Percentiles rank a stretch among this genome's conserved stretches.
These are phyloP conservation scores for Malus sieversii DNA, from an alignment of 306 rosid species.

Conservation along the genomic window DNA sequence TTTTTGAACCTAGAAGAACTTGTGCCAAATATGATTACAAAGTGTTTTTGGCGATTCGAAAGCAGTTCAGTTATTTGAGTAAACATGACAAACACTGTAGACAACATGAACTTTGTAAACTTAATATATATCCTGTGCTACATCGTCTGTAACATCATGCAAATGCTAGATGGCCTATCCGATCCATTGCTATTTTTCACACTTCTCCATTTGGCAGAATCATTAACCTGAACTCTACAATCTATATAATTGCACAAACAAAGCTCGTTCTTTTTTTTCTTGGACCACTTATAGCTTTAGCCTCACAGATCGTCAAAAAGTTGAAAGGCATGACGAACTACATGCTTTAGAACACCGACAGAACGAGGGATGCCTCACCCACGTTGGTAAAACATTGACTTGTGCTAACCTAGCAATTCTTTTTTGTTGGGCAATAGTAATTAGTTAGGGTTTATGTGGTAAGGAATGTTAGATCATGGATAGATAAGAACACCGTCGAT, in stretches of 20 bases:
- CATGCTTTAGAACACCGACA: neutral
- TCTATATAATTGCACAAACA: neutral
- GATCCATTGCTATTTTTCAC: neutral
- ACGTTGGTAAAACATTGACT: neutral
- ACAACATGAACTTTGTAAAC: too few species aligned
- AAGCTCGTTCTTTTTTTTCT: neutral
- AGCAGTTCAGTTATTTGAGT: too few species aligned
- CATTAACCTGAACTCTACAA: neutral
- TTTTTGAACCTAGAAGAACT: too few species aligned
- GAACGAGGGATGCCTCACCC: slow-evolving; percentile 10
- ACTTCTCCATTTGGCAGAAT: neutral
- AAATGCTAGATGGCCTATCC: neutral
- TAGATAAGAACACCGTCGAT: neutral
- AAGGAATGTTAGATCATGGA: neutral
- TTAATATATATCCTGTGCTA: too few species aligned
- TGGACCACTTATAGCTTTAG: neutral
- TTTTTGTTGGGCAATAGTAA: neutral
- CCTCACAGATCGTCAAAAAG: neutral
- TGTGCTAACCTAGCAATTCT: neutral
- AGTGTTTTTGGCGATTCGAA: too few species aligned
- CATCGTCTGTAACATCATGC: neutral
- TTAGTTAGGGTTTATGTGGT: neutral
- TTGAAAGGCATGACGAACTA: neutral
- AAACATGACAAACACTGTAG: too few species aligned
- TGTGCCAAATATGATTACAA: too few species aligned